Evolutionary conservation across 2,329 filamentous ascomycete genomes (phyloP), one percentile per base, ranked within the genome.

Genomic region (Neonectria magnoliae): DNA sequence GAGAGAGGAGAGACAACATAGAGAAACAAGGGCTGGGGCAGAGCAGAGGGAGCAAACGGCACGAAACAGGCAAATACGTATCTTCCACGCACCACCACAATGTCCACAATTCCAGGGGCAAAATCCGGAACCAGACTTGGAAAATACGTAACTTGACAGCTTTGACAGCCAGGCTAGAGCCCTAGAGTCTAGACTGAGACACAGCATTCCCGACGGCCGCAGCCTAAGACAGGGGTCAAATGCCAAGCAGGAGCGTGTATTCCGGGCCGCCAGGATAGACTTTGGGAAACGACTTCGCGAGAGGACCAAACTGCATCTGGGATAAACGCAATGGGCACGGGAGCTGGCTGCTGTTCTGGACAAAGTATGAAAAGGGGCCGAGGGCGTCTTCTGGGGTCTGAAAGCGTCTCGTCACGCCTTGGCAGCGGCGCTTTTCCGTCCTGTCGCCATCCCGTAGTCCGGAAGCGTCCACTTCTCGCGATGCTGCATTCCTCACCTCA

Each of bases 171-270:
- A 51, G 52, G n/a, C n/a, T 42, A 38, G 33, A 13, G 13, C 33
- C 13, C 33, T 36, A 38, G 36, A n/a, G 61, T 22, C 56, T 56
- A 56, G 61, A 64, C 61, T 56, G 50, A 59, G 53, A 60, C 42
- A 31, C 42, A 58, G 45, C 56, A 64, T 64, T 64, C 61, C 56
- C 31, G 47, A 36, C 44, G 38, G 25, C 56, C n/a, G 25, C 31
- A 29, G 33, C 11, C n/a, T 16, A 36, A 54, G 55, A 55, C 56
- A 52, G 38, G 25, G 36, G 29, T n/a, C 56, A 44, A 22, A 22
- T 38, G 45, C 36, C 61, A 64, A 51, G 56, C 36, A 18, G 33
- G 41, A 56, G 52, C 33, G 20, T 41, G 20, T 51, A 5, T 27
- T 13, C 48, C 55, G 38, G 29, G 42, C n/a, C 8, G 50, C 52